Evolutionary conservation across 108 stramenopile species (phyloP).

Genomic region (Craspedostauros australis): DNA sequence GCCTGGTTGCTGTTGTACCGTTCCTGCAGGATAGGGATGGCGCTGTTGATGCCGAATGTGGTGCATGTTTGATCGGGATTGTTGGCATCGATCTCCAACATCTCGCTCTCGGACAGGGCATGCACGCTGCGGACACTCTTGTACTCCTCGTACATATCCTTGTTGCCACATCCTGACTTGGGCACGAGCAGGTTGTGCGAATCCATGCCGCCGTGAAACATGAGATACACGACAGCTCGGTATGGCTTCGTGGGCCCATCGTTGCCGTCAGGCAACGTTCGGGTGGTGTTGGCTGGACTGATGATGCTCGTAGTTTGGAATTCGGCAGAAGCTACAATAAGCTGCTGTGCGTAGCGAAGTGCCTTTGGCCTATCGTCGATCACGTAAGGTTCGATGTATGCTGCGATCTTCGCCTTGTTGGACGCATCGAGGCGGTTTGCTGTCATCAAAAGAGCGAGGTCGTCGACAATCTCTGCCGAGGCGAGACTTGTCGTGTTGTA

Average conservation of each 20-base stretch:
- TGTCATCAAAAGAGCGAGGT: slow-evolving; percentile 45
- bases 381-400: slow-evolving; percentile 7
- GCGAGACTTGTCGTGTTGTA: too few relatives aligned
- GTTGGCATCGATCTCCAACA: too few relatives aligned
- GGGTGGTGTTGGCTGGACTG: background rate
- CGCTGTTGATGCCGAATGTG: slow-evolving; percentile 36
- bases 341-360: slow-evolving; percentile 8
- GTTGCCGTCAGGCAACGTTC: too few relatives aligned
- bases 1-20: slow-evolving; percentile 33
- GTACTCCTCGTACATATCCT: too few relatives aligned
- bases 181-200: slow-evolving; percentile 31
- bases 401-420: slow-evolving; percentile 27
- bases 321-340: slow-evolving; percentile 40
- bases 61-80: background rate
- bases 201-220: slow-evolving; percentile 40
- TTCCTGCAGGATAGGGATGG: slow-evolving; percentile 8
- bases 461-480: slow-evolving; percentile 41
- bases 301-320: slow-evolving; percentile 53
- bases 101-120: too few relatives aligned
- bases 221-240: slow-evolving; percentile 51
- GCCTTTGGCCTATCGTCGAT: background rate
- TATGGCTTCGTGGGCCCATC: slow-evolving; percentile 43
- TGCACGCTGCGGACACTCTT: too few relatives aligned
- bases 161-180: too few relatives aligned
- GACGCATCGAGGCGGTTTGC: slow-evolving; percentile 38